Evolutionary conservation across 2,329 filamentous ascomycete species (phyloP).

Genomic region (Hypoxylon sp.): DNA sequence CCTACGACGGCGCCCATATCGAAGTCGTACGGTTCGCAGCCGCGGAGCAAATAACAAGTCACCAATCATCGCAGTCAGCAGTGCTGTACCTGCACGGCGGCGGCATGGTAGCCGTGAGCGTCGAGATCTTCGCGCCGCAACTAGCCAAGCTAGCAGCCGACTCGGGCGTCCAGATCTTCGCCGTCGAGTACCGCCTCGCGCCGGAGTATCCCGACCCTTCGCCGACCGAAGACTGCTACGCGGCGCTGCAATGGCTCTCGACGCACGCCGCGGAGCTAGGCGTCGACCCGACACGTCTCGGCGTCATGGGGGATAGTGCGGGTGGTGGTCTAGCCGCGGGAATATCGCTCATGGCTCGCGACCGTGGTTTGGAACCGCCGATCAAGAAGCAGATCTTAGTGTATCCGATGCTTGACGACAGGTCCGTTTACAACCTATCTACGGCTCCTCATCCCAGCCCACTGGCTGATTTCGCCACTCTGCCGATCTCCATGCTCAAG

Average conservation of each 20-base stretch:
- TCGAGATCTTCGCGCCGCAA: conserved; percentile 48
- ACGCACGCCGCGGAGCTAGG: conserved; percentile 51
- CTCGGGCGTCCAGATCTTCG: conserved; percentile 57
- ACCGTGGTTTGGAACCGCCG: conserved; percentile 49
- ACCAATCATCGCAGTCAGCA: conserved; percentile 45
- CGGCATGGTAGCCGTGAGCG: conserved; percentile 56
- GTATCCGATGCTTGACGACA: conserved; percentile 57
- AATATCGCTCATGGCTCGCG: conserved; percentile 62
- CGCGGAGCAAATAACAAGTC: conserved; percentile 31
- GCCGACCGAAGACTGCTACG: conserved; percentile 58
- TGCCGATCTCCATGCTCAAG: conserved; percentile 31
- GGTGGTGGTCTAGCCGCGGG: conserved; percentile 68
- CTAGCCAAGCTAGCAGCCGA: conserved; percentile 50
- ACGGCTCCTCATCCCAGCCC: conserved; percentile 6
- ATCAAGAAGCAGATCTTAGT: conserved; percentile 54
- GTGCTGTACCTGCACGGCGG: conserved; percentile 60
- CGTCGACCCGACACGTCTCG: conserved; percentile 62
- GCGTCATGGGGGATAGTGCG: conserved; percentile 68
- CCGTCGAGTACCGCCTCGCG: conserved; percentile 60
- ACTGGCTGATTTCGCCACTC: conserved; percentile 32
- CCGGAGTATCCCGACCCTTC: conserved; percentile 59
- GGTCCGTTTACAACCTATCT: conserved; percentile 27
- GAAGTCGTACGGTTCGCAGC: conserved; percentile 43
- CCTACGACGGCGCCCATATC: conserved; percentile 42
- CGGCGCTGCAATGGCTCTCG: conserved; percentile 50